A percentile compares a stretch with the other conserved stretches of the same genome.
Evolutionary conservation across 2,329 filamentous ascomycete genomes (phyloP).

Genomic region (Colletotrichum tropicale): DNA sequence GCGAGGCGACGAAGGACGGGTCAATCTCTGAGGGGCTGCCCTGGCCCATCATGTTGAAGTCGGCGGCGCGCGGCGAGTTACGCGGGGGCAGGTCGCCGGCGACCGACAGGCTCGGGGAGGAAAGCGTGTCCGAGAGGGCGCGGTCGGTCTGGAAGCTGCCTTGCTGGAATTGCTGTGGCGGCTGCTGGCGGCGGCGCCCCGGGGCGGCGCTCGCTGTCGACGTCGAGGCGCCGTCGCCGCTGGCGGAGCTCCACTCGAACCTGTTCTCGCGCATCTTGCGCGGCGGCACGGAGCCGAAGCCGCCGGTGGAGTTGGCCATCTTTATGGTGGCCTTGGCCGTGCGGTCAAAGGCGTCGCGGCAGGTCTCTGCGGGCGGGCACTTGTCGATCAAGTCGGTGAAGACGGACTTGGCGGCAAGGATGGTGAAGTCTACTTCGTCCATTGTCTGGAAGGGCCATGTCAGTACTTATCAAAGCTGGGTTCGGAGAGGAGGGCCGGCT

Average conservation of each 20-base stretch:
- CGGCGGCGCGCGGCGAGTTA: slow-evolving; percentile 44
- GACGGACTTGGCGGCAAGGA: slow-evolving; percentile 90
- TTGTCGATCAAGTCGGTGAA: slow-evolving; percentile 91
- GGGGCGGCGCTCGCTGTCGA: slow-evolving; percentile 24
- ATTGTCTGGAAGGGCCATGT: slow-evolving; percentile 63
- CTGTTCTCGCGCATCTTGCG: slow-evolving; percentile 16
- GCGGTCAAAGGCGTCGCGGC: slow-evolving; percentile 90
- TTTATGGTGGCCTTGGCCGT: slow-evolving; percentile 95
- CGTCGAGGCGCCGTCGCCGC: slow-evolving; percentile 27
- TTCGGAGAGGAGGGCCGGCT: slow-evolving; percentile 36
- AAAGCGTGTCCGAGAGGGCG: slow-evolving; percentile 41
- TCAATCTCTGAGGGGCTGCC: slow-evolving; percentile 40
- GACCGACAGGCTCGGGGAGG: slow-evolving; percentile 44
- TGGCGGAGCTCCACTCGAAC: slow-evolving; percentile 32
- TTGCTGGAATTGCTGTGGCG: slow-evolving; percentile 23
- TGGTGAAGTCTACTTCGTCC: slow-evolving; percentile 97
- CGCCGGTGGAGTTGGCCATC: slow-evolving; percentile 89
- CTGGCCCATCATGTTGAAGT: slow-evolving; percentile 36
- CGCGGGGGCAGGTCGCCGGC: slow-evolving; percentile 40
- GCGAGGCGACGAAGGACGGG: slow-evolving; percentile 50
- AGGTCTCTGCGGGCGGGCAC: slow-evolving; percentile 93
- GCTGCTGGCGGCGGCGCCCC: slow-evolving; percentile 20
- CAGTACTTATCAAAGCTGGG: not conserved
- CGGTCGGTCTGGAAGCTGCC: slow-evolving; percentile 35
- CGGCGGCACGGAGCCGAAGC: slow-evolving; percentile 61